These are phyloP conservation scores for Echeveria elegans DNA, from an alignment of 164 flowering plant genomes.

Conservation along the genomic window DNA sequence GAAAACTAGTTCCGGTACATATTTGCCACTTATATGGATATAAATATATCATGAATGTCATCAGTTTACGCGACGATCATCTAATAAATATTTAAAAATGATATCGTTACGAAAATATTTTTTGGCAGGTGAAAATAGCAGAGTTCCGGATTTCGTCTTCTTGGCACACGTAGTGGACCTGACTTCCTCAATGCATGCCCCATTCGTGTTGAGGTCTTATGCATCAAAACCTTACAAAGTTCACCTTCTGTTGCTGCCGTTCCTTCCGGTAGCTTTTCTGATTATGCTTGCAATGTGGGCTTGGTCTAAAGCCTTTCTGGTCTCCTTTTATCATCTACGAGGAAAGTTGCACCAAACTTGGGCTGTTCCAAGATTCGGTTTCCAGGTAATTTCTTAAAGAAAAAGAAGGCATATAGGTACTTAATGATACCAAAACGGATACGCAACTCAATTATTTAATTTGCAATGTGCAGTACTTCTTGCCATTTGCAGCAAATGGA, in stretches of 20 bases:
- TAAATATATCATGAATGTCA: no score
- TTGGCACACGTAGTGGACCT: no score
- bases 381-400: no score
- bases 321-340: constrained; percentile 49
- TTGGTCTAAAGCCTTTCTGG: constrained; percentile 46
- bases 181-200: no score
- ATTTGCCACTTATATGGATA: constrained; percentile 16
- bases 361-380: constrained; percentile 81
- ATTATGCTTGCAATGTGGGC: no score
- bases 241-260: constrained; percentile 38
- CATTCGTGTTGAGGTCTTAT: no score
- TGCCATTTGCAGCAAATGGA: constrained; percentile 75
- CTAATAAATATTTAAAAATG: no score
- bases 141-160: no score
- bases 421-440: no score
- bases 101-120: not conserved
- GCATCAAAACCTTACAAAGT: constrained; percentile 46
- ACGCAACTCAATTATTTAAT: no score
- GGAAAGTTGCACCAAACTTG: constrained; percentile 60
- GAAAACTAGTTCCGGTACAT: constrained; percentile 34
- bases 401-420: no score
- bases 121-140: constrained; percentile 30
- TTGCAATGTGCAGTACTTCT: constrained; percentile 59
- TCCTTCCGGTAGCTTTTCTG: constrained; percentile 51
- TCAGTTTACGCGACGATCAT: no score